Evolutionary conservation across 2,329 filamentous ascomycete genomes (phyloP), one percentile per base, ranked within the genome.

Genomic region (Xylaria sp.): DNA sequence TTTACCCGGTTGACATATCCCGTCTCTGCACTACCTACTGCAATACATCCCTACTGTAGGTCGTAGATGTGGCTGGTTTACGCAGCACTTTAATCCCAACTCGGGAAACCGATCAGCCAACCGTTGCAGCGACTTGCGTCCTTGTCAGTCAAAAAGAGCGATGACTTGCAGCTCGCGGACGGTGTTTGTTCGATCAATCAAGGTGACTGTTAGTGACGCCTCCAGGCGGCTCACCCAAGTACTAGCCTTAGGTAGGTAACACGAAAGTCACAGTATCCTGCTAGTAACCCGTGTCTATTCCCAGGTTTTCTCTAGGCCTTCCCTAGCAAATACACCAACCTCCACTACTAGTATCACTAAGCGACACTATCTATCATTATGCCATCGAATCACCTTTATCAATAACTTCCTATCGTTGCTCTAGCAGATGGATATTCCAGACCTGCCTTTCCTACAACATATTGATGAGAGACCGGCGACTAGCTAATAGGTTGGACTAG

Each of bases 31-130:
- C 25, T 49, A 25, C 41, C 33, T 36, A 28, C 28, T 28, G 28
- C 39, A 20, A 7, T 49, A 49, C 41, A 46, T 46, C 18, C 6
- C 15, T 18, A n/a, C n/a, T n/a, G n/a, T n/a, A 46, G 18, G 15
- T 46, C 7, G n/a, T 51, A 39, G 33, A 62, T 52, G 64, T 64
- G 58, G 62, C 51, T 62, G 36, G 39, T 46, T 57, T 56, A 57
- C 49, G 25, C 20, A n/a, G 52, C 10, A 18, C 25, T 48, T 52
- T 63, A 23, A 36, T 62, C 31, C 62, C 49, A 23, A n/a, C 33
- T 59, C 18, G 58, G 46, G 54, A 62, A 46, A 18, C 61, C 39
- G 36, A 67, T n/a, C 18, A 64, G 39, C 51, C 41, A 56, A 52
- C 56, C 48, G 52, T 43, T 55, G 15, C 18, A 55, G 54, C 52